These are phyloP conservation scores for Papiliotrema flavescens DNA, from an alignment of 1,284 basidiomycete species.

Conservation along the genomic window DNA sequence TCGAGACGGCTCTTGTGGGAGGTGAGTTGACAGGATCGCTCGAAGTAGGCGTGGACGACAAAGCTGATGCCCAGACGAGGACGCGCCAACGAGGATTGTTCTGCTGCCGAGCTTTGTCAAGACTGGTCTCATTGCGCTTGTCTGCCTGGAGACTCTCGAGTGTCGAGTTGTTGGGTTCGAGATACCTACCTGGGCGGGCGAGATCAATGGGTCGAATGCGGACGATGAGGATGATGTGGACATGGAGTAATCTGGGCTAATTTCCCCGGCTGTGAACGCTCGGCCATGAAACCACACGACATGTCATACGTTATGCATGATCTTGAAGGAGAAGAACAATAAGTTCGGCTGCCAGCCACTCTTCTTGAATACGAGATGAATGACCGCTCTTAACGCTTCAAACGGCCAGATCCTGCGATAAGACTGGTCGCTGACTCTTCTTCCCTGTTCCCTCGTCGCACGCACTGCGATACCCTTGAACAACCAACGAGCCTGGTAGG, in stretches of 20 bases:
- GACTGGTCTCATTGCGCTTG: constrained; percentile 60
- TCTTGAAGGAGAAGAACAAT: too few relatives aligned
- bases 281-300: too few relatives aligned
- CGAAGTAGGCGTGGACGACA: neutral
- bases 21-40: constrained; percentile 29
- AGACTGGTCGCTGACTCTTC: too few relatives aligned
- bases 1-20: constrained; percentile 66
- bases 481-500: too few relatives aligned
- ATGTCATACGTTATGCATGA: neutral
- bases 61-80: constrained; percentile 15
- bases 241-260: constrained; percentile 5
- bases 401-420: too few relatives aligned
- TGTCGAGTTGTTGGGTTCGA: constrained; percentile 49
- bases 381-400: too few relatives aligned
- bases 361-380: too few relatives aligned
- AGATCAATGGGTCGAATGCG: constrained; percentile 7
- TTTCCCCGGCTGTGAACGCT: neutral
- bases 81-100: constrained; percentile 62
- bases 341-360: too few relatives aligned
- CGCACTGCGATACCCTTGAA: too few relatives aligned
- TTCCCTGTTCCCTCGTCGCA: too few relatives aligned
- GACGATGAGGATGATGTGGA: constrained; percentile 10
- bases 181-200: constrained; percentile 43
- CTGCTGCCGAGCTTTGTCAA: constrained; percentile 77
- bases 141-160: constrained; percentile 60